Evolutionary conservation across 805 yeast genomes (phyloP), one percentile per base, ranked within the genome.

Genomic region (Starmera pachycereana): DNA sequence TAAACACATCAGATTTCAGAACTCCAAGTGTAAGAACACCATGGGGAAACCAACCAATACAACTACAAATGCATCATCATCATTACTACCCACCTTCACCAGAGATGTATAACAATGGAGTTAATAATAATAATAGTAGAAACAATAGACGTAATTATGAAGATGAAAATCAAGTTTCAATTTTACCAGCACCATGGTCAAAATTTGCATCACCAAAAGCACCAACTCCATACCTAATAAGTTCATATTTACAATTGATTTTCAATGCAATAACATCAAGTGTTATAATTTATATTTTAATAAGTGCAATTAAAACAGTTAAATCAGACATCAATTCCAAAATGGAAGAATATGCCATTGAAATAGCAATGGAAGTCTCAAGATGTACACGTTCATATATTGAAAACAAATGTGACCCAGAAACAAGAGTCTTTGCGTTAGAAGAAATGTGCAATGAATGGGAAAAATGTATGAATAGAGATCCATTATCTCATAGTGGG

Each of bases 391-490:
- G 71, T 27, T 60, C 72, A 14, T 82, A 71, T 53, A 36, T 59
- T 31, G 71, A 67, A 10, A 83, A 82, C 56, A 56, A 66, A 32
- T 83, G 94, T 55, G 63, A 63, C 12, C 76, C 76, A 4, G 73
- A 68, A 10, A 61, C 67, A 4, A 62, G 74, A 9, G 75, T 71
- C 3, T 82, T 88, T 1, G 82, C 79, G 3, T 54, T 81, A 42
- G 73, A 71, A 41, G 60, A 61, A 22, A 64, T 67, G 32, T 83
- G 92, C 57, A 60, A 65, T 12, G 62, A 67, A 42, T 83, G 87
- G 88, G 71, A 67, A 39, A 66, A 67, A 36, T 81, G 90, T 53
- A 79, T 80, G 83, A 66, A 66, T 37, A 72, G 75, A 48, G 74
- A 78, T 54, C 67, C 51, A 46, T 56, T 40, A 8, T 44, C 53